Evolutionary conservation across 768 basidiomycete species (phyloP).

Genomic region (Mycena leptocephala): DNA sequence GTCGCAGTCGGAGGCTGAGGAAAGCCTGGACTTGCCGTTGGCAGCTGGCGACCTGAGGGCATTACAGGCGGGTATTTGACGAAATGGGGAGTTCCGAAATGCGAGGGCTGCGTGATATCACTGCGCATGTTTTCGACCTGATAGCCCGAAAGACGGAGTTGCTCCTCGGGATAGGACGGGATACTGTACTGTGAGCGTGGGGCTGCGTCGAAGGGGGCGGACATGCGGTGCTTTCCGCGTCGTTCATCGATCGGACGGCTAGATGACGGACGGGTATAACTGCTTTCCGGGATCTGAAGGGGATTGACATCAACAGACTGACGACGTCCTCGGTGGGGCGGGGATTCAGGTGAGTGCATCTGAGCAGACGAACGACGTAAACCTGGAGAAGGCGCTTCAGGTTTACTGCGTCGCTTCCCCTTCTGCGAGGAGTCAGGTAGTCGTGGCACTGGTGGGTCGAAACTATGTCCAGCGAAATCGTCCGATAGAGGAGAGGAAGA

Average conservation of each 20-base stretch:
- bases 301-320: constrained; percentile 27
- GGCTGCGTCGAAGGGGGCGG: constrained; percentile 14
- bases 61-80: constrained; percentile 32
- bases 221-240: constrained; percentile 9
- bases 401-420: not conserved
- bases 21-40: not conserved
- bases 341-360: constrained; percentile 31
- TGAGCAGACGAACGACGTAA: constrained; percentile 40
- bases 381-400: not conserved
- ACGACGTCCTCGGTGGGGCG: constrained; percentile 26
- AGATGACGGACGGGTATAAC: constrained; percentile 13
- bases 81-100: constrained; percentile 19
- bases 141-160: constrained; percentile 27
- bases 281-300: constrained; percentile 30
- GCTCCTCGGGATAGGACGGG: constrained; percentile 20
- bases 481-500: constrained; percentile 18
- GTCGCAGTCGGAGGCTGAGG: constrained; percentile 6
- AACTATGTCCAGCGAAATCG: constrained; percentile 14
- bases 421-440: constrained; percentile 17
- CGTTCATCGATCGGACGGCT: not conserved
- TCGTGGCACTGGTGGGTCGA: constrained; percentile 14
- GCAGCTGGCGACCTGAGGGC: not conserved
- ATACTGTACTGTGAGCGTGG: constrained; percentile 7
- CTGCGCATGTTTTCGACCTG: constrained; percentile 31
- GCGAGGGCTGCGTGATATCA: constrained; percentile 35